phyloP scores from a whole-genome alignment of 306 rosid species.

The Cajanus cajan region DNA sequence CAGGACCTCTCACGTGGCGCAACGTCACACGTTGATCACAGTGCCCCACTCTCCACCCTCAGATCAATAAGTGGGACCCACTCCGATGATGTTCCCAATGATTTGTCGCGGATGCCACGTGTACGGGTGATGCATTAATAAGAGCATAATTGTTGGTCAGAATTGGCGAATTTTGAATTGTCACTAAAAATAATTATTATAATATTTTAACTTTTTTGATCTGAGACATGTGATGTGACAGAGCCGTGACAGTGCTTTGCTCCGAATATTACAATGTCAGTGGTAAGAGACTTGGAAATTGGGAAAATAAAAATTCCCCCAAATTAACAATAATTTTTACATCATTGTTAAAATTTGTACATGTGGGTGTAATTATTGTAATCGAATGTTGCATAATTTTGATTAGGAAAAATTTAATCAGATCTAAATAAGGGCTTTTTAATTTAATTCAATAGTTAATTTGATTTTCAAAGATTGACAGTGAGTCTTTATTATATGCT shows the following conservation, averaged over 20 bases:
- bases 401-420: neutral
- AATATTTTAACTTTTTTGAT: constrained; percentile 33
- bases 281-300: constrained; percentile 30
- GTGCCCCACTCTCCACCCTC: neutral
- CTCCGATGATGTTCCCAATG: constrained; percentile 55
- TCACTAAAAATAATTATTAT: neutral
- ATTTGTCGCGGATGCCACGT: constrained; percentile 48
- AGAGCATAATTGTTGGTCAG: constrained; percentile 55
- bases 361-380: constrained; percentile 1
- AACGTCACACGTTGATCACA: neutral
- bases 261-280: constrained; percentile 52
- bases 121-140: constrained; percentile 50
- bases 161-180: constrained; percentile 42
- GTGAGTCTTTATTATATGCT: neutral
- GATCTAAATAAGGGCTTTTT: neutral
- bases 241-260: constrained; percentile 45
- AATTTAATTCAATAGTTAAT: neutral
- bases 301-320: neutral
- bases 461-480: neutral
- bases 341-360: constrained; percentile 2
- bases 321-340: constrained; percentile 4
- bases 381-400: neutral
- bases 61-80: constrained; percentile 34
- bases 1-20: constrained; percentile 22
- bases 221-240: constrained; percentile 52